Evolutionary conservation across 148 eudicot genomes (phyloP).

Genomic region (Arctostaphylos glauca): DNA sequence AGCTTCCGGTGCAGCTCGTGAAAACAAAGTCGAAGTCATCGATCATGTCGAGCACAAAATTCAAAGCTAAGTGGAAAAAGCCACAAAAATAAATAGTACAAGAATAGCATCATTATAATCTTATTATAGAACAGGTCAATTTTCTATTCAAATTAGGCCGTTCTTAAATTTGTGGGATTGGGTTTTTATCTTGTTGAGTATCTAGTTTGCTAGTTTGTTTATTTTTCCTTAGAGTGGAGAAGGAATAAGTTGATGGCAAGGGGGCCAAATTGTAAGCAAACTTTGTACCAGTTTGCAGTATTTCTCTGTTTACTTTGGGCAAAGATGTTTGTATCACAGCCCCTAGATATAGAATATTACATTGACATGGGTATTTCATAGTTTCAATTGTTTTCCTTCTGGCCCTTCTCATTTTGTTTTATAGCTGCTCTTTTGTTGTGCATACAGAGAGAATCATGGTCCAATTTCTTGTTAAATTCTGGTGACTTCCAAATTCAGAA

Average conservation of each 20-base stretch:
- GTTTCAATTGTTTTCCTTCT: not conserved
- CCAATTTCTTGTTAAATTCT: too few relatives aligned
- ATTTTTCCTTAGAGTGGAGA: conserved; percentile 7
- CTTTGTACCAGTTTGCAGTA: conserved; percentile 13
- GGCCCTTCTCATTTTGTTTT: not conserved
- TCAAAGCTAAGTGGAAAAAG: not conserved
- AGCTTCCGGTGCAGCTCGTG: conserved; percentile 6
- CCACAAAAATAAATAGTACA: not conserved
- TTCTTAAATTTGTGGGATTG: conserved; percentile 20
- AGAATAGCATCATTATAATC: not conserved
- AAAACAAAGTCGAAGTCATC: conserved; percentile 5
- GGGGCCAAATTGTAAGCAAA: conserved; percentile 18
- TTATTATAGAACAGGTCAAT: conserved; percentile 9
- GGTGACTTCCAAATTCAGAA: too few relatives aligned
- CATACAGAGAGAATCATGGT: too few relatives aligned
- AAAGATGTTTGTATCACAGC: conserved; percentile 2
- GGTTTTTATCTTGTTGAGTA: not conserved
- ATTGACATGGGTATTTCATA: not conserved
- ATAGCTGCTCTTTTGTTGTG: not conserved
- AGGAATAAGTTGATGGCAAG: conserved; percentile 16
- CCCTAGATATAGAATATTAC: not conserved
- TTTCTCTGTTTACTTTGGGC: not conserved
- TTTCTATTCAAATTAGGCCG: conserved; percentile 7
- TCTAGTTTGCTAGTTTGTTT: not conserved
- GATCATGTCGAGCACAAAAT: conserved; percentile 1